Conservation (phyloP, 169 alveolate species). For the Plasmodium blacklocki region DNA sequence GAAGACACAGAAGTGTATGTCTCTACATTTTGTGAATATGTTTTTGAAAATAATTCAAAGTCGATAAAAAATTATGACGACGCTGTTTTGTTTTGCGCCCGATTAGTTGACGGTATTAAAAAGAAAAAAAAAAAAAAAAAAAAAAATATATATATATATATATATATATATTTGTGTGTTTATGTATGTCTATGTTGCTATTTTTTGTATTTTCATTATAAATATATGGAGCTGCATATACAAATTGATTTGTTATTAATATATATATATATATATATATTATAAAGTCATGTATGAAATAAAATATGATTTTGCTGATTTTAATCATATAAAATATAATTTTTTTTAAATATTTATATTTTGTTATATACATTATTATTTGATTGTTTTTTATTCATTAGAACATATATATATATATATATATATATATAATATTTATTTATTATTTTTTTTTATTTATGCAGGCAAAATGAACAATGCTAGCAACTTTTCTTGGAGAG, state of each 20-base stretch:
- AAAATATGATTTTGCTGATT: too few species aligned
- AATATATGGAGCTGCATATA: too few species aligned
- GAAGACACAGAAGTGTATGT: constrained; percentile 46
- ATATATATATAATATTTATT: constrained; percentile 11
- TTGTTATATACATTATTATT: too few species aligned
- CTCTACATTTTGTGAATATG: constrained; percentile 52
- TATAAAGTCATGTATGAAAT: too few species aligned
- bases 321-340: too few species aligned
- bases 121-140: too few species aligned
- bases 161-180: background rate
- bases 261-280: constrained; percentile 6
- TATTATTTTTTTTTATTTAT: background rate
- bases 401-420: constrained; percentile 8
- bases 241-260: background rate
- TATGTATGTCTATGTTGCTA: background rate
- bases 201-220: too few species aligned
- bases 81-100: constrained; percentile 60
- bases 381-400: too few species aligned
- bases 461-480: constrained; percentile 46
- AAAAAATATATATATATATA: background rate
- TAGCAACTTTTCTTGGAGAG: constrained; percentile 64
- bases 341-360: too few species aligned
- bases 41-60: constrained; percentile 51
- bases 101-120: constrained; percentile 59
- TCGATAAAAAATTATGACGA: constrained; percentile 47